Base-by-base conservation (phyloP, 2,329 filamentous ascomycete genomes). In the Didymella keratinophila region DNA sequence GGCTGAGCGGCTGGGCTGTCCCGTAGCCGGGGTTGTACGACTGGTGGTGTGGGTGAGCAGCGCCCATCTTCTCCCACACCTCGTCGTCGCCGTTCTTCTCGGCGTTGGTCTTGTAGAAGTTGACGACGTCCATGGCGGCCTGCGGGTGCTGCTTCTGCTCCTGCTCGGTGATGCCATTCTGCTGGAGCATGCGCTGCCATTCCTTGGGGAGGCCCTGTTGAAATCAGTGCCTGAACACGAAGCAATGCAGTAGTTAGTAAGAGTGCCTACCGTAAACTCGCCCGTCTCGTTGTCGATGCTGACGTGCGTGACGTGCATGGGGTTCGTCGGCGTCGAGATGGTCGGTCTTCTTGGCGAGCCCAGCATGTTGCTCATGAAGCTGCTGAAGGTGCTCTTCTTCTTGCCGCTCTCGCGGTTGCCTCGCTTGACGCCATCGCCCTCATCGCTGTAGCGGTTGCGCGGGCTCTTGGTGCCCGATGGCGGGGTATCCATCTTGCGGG, bases 321-420 rank as follows among this genome's bases (percentile, higher is more conserved):
- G 95, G 71, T 99, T 98, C 78, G 97, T 93, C 53, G 95, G 95
- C 36, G 93, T 92, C n/a, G 95, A 98, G 71, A 99, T 99, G 77
- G 94, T 87, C 45, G 95, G 92, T 65, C 93, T 92, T 78, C 93
- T 91, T 52, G 91, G 93, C 34, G 93, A 94, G 65, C 75, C 75
- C 60, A 78, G 68, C 67, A 77, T 71, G 68, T 67, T 74, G 70
- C 71, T 77, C 69, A 78, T 67, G 63, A 78, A 77, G 70, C 65
- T 74, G 21, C 71, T 73, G 52, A 78, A 78, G 64, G 74, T 71
- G 64, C 73, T 70, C 72, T 78, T 78, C 69, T 78, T 78, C 72
- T 77, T 78, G 61, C 69, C 71, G 64, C 69, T 69, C 61, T 74
- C 75, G 27, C 70, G 71, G 50, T 69, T 68, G 23, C 73, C 72